These are phyloP conservation scores for Immersiella caudata DNA, from an alignment of 495 filamentous ascomycete species.

Conservation along the genomic window DNA sequence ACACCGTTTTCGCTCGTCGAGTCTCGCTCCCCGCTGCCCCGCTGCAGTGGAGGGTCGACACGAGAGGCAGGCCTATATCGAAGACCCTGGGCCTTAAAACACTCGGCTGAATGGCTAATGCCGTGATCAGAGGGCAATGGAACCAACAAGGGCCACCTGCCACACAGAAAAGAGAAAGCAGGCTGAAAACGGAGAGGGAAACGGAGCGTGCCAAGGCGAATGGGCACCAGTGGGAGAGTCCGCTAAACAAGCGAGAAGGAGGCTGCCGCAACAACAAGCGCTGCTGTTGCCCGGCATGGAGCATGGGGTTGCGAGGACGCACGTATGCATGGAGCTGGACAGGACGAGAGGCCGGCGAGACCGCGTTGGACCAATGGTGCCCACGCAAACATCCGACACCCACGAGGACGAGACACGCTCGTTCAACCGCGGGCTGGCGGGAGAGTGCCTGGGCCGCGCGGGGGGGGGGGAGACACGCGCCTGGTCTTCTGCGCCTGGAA, in stretches of 20 bases:
- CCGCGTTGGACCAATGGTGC: slow-evolving; percentile 34
- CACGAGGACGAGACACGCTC: slow-evolving; percentile 35
- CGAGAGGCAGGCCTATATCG: slow-evolving; percentile 45
- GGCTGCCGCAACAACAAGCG: slow-evolving; percentile 27
- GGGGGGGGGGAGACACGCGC: slow-evolving; percentile 13
- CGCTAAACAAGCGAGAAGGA: slow-evolving; percentile 20
- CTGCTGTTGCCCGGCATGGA: slow-evolving; percentile 18
- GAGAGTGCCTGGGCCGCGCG: slow-evolving; percentile 11
- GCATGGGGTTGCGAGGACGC: slow-evolving; percentile 30
- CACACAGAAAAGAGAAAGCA: slow-evolving; percentile 35
- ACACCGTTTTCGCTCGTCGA: slow-evolving; percentile 40
- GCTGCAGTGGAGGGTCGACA: slow-evolving; percentile 32
- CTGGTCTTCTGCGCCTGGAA: slow-evolving; percentile 15
- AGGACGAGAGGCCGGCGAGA: slow-evolving; percentile 32
- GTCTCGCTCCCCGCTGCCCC: slow-evolving; percentile 2
- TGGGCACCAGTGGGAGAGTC: slow-evolving; percentile 23
- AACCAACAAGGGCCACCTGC: slow-evolving; percentile 46
- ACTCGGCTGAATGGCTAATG: slow-evolving; percentile 61
- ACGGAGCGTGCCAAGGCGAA: slow-evolving; percentile 29
- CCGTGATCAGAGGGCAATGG: slow-evolving; percentile 50
- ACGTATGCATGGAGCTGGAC: slow-evolving; percentile 35
- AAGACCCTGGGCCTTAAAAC: slow-evolving; percentile 45
- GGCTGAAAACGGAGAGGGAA: slow-evolving; percentile 35
- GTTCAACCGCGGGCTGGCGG: slow-evolving; percentile 30
- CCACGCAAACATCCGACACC: slow-evolving; percentile 38